A percentile compares a stretch with the other conserved stretches of the same genome.
Conservation (phyloP, 1,139 yeast species). For the Suhomyces choctaworum region DNA sequence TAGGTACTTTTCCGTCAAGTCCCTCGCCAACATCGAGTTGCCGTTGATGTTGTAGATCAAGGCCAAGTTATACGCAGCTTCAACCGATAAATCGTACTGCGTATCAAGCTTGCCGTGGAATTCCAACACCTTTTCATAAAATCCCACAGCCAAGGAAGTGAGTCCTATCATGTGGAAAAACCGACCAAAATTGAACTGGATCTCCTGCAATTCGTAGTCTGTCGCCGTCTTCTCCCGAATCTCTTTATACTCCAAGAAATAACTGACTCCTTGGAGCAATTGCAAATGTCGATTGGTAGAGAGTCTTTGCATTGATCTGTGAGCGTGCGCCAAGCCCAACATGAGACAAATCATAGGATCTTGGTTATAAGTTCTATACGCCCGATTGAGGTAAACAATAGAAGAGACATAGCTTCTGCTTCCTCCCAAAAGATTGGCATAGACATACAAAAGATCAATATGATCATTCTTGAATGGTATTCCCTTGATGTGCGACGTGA, state of each 20-base stretch:
- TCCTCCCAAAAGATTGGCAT: slow-evolving; percentile 78
- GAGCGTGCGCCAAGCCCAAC: slow-evolving; percentile 81
- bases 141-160: slow-evolving; percentile 66
- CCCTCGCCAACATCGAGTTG: slow-evolving; percentile 61
- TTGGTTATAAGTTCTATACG: slow-evolving; percentile 59
- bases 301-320: slow-evolving; percentile 88
- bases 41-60: slow-evolving; percentile 77
- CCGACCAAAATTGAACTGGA: slow-evolving; percentile 80
- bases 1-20: slow-evolving; percentile 63
- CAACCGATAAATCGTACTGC: slow-evolving; percentile 59
- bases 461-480: slow-evolving; percentile 51
- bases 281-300: slow-evolving; percentile 85
- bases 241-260: slow-evolving; percentile 67
- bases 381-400: slow-evolving; percentile 63
- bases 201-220: slow-evolving; percentile 67
- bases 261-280: slow-evolving; percentile 81
- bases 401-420: slow-evolving; percentile 82
- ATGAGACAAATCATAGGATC: slow-evolving; percentile 80
- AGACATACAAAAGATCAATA: slow-evolving; percentile 72
- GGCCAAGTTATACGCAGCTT: slow-evolving; percentile 83
- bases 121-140: slow-evolving; percentile 65
- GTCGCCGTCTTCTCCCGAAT: slow-evolving; percentile 39
- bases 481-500: slow-evolving; percentile 47
- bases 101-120: slow-evolving; percentile 29
- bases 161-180: slow-evolving; percentile 83